Conservation (phyloP, 2,329 filamentous ascomycete species). For the Capronia americana region DNA sequence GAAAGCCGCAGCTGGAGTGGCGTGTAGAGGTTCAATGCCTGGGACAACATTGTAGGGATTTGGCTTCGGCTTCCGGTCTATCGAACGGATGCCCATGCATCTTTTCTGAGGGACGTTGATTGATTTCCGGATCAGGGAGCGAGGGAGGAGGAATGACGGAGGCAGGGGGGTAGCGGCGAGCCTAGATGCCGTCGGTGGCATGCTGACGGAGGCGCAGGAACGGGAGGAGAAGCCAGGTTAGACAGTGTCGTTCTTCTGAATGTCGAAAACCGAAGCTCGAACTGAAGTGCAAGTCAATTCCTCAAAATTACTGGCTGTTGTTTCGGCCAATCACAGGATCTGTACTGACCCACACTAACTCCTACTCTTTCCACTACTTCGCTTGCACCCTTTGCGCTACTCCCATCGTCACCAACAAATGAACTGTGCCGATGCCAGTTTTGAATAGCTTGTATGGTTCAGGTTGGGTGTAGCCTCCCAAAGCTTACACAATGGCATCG, state of each 20-base stretch:
- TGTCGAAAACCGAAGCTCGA: not conserved
- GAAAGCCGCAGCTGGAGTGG: constrained; percentile 65
- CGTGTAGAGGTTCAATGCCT: constrained; percentile 56
- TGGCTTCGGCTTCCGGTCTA: constrained; percentile 55
- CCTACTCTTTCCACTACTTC: not conserved
- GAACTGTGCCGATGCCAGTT: not conserved
- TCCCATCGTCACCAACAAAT: not conserved
- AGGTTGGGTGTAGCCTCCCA: not conserved
- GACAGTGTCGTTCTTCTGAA: not conserved
- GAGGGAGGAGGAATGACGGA: constrained; percentile 41
- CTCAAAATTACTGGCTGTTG: not conserved
- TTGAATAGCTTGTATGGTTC: not conserved
- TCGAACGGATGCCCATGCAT: constrained; percentile 63
- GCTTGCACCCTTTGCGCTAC: not conserved
- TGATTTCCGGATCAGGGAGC: constrained; percentile 36
- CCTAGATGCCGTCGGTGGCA: constrained; percentile 33
- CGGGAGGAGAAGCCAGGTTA: not conserved
- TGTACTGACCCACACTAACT: not conserved
- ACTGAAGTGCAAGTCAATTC: not conserved
- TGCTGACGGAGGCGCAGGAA: constrained; percentile 24
- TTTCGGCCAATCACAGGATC: not conserved
- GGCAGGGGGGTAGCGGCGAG: constrained; percentile 36
- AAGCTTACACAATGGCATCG: not conserved
- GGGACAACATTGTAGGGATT: constrained; percentile 62
- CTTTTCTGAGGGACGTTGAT: constrained; percentile 41